Evolutionary conservation across 2,329 filamentous ascomycete genomes (phyloP).

Genomic region (Nannizziopsis barbatae): DNA sequence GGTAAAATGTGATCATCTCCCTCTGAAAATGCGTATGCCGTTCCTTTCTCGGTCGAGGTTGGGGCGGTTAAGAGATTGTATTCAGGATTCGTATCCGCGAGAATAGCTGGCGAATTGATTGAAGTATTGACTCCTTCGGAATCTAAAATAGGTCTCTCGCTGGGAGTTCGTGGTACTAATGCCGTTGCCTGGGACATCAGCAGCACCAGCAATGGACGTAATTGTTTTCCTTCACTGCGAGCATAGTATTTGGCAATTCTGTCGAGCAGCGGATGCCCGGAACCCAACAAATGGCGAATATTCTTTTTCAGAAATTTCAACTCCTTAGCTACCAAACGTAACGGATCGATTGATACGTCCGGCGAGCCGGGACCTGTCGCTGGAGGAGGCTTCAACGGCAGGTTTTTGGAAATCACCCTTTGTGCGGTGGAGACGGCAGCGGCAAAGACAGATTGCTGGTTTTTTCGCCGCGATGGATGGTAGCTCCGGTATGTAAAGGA

Average conservation of each 20-base stretch:
- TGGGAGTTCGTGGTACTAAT: slow-evolving; percentile 55
- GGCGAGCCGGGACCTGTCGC: slow-evolving; percentile 20
- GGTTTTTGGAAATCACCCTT: slow-evolving; percentile 34
- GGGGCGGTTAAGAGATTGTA: slow-evolving; percentile 44
- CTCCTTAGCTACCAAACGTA: slow-evolving; percentile 85
- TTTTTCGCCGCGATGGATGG: slow-evolving; percentile 30
- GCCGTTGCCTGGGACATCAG: slow-evolving; percentile 92
- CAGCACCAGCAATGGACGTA: slow-evolving; percentile 85
- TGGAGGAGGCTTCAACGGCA: slow-evolving; percentile 20
- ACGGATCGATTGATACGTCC: slow-evolving; percentile 69
- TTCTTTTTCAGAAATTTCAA: slow-evolving; percentile 93
- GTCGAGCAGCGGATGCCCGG: slow-evolving; percentile 86
- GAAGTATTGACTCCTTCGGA: slow-evolving; percentile 44
- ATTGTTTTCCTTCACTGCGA: slow-evolving; percentile 89
- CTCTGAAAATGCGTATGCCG: slow-evolving; percentile 11
- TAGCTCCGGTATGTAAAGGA: slow-evolving; percentile 28
- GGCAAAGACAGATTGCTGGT: slow-evolving; percentile 31
- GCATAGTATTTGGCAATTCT: slow-evolving; percentile 98
- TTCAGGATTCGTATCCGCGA: slow-evolving; percentile 74
- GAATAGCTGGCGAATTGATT: slow-evolving; percentile 50
- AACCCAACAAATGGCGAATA: slow-evolving; percentile 83
- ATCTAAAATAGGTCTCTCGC: slow-evolving; percentile 18
- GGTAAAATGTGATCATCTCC: slow-evolving; percentile 55
- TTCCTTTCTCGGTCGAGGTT: slow-evolving; percentile 32
- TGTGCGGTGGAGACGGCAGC: slow-evolving; percentile 44